phyloP scores from a whole-genome alignment of 306 rosid species.

The Begonia masoniana region DNA sequence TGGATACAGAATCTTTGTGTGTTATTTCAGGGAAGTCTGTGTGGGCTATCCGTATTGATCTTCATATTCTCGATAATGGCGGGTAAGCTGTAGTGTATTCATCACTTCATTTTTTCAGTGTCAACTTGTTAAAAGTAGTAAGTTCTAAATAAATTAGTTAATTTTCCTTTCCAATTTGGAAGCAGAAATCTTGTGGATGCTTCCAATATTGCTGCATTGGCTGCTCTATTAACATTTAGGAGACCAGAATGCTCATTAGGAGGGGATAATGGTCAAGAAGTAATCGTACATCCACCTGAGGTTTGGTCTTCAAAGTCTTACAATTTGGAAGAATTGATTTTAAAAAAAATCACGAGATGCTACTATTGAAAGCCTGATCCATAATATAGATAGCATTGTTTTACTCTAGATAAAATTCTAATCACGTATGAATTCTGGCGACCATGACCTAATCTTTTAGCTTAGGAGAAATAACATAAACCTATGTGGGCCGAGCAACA shows the following conservation, averaged over 20 bases:
- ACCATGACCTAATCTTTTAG: too few species aligned
- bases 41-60: conserved; percentile 79
- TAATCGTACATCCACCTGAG: conserved; percentile 79
- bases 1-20: conserved; percentile 78
- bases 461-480: too few species aligned
- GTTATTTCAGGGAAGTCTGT: conserved; percentile 61
- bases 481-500: too few species aligned
- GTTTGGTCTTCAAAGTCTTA: conserved; percentile 19
- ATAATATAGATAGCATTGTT: too few species aligned
- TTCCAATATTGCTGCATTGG: conserved; percentile 79
- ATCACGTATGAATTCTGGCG: too few species aligned
- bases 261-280: conserved; percentile 81
- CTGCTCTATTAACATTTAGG: conserved; percentile 65
- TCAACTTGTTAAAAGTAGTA: not conserved
- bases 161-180: conserved; percentile 1
- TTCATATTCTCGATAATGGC: conserved; percentile 77
- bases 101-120: not conserved
- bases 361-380: too few species aligned
- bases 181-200: conserved; percentile 82
- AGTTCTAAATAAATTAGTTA: too few species aligned
- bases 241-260: conserved; percentile 79
- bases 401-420: too few species aligned
- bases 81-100: conserved; percentile 33
- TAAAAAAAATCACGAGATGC: too few species aligned
- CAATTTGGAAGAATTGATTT: too few species aligned